Percentiles rank a stretch among this genome's conserved stretches.
These are phyloP conservation scores for Starmerella etchellsii DNA, from an alignment of 805 yeast genomes.

Conservation along the genomic window DNA sequence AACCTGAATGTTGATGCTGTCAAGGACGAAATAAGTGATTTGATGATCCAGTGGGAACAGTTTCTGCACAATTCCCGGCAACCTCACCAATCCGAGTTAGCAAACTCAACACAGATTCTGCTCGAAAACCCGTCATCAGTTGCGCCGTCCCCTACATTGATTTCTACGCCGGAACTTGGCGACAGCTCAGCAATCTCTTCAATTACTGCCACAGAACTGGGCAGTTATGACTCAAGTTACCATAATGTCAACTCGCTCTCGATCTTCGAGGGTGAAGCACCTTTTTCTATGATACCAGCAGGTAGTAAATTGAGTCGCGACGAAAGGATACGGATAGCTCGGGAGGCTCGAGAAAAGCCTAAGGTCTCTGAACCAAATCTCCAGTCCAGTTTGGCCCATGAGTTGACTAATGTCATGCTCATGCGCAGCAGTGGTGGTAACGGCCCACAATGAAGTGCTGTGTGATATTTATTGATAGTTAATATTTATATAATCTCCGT, in stretches of 20 bases:
- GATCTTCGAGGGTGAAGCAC: constrained; percentile 12
- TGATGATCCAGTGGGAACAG: constrained; percentile 4
- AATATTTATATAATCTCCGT: too few species aligned
- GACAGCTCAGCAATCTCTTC: neutral
- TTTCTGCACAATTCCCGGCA: neutral
- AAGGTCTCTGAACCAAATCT: neutral
- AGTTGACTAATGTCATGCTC: constrained; percentile 1
- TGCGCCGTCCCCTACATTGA: constrained; percentile 8
- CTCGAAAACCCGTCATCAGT: too few species aligned
- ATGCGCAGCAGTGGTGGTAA: too few species aligned
- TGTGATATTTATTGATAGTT: too few species aligned
- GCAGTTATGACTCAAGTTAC: neutral
- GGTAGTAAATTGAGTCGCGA: constrained; percentile 11
- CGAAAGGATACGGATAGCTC: constrained; percentile 13
- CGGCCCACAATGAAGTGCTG: too few species aligned
- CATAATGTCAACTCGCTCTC: neutral
- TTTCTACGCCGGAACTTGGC: constrained; percentile 6
- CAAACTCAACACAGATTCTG: too few species aligned
- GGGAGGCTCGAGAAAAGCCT: neutral
- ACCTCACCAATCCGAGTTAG: too few species aligned
- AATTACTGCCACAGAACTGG: neutral
- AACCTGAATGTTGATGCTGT: constrained; percentile 7
- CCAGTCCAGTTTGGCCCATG: neutral
- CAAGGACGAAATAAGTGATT: constrained; percentile 9
- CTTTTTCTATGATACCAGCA: neutral